Base-by-base conservation (phyloP, 163 green algal species). In the Scenedesmus sp. region DNA sequence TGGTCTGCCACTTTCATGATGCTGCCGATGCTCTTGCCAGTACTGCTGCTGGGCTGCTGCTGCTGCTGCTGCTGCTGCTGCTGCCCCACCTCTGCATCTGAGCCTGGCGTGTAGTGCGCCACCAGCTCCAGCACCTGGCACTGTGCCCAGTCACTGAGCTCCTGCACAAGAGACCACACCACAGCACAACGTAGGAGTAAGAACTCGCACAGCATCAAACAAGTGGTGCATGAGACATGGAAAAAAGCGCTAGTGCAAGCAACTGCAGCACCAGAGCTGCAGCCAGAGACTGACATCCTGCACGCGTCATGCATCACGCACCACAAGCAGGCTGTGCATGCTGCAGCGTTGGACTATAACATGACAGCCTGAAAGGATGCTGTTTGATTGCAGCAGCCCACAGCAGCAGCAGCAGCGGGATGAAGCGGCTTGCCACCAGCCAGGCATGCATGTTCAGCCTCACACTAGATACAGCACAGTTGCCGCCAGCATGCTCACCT, bases 141-240 rank as follows among this genome's bases (percentile, higher is more conserved):
- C 92, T 99, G 98, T 15, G 93, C 93, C 97, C 97, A 99, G 92
- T 99, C 98, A 53, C 91, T 97, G 87, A 99, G 99, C 53, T 98
- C 96, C 92, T 97, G 94, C 30, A 37, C 7, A 70, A 13, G 30
- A 1, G 24, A 61, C 0, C 7, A 65, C 13, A 65, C 37, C 43
- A 78, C 81, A 83, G 76, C 65, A 78, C 18, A 24, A 7, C 53
- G 70, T 40, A 80, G 70, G 15, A n/a, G n/a, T n/a, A n/a, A n/a
- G n/a, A n/a, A n/a, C 65, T 12, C 65, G 6, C 7, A 10, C 65
- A 78, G 65, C 65, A 53, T 53, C 56, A 70, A n/a, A 33, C 7
- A 20, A 70, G 1, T 84, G 4, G 3, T 37, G 42, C 42, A 84
- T 33, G 22, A 33, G 22, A 33, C 51, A 61, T 61, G 51, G 13